Evolutionary conservation across 257 asterid genomes (phyloP).

Genomic region (Nicotiana noctiflora): DNA sequence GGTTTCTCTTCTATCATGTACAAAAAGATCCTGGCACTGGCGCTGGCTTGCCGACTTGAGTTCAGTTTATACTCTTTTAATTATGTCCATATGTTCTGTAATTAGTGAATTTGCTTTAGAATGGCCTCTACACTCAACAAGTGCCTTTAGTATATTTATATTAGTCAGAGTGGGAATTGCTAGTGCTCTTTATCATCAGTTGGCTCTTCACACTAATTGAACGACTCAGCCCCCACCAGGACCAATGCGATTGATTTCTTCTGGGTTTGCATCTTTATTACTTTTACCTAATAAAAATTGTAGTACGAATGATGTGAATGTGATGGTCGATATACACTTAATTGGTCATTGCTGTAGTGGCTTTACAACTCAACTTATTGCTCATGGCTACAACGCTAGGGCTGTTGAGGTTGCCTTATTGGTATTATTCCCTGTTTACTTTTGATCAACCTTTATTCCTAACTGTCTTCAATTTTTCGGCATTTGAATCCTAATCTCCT

Average conservation of each 20-base stretch:
- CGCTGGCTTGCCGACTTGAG: background rate
- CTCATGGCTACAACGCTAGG: too few species aligned
- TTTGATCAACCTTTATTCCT: background rate
- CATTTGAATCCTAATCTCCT: background rate
- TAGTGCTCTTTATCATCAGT: background rate
- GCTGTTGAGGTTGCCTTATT: background rate
- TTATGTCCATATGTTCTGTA: constrained; percentile 2
- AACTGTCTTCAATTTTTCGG: background rate
- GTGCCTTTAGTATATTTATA: background rate
- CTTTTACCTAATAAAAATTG: background rate
- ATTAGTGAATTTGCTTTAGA: background rate
- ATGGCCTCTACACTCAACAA: background rate
- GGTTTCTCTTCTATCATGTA: background rate
- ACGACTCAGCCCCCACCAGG: background rate
- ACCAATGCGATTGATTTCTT: background rate
- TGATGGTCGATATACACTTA: too few species aligned
- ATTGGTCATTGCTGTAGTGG: background rate
- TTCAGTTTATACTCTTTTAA: background rate
- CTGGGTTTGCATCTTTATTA: background rate
- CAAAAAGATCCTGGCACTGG: background rate
- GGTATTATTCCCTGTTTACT: background rate
- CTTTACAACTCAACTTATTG: constrained; percentile 1
- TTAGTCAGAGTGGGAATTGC: background rate
- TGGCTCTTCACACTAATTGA: background rate
- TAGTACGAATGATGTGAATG: background rate